Percentiles rank a stretch among this genome's conserved stretches.
These are phyloP conservation scores for Obelidium mucronatum DNA, from an alignment of 192 early-diverging fungal species.

Conservation along the genomic window DNA sequence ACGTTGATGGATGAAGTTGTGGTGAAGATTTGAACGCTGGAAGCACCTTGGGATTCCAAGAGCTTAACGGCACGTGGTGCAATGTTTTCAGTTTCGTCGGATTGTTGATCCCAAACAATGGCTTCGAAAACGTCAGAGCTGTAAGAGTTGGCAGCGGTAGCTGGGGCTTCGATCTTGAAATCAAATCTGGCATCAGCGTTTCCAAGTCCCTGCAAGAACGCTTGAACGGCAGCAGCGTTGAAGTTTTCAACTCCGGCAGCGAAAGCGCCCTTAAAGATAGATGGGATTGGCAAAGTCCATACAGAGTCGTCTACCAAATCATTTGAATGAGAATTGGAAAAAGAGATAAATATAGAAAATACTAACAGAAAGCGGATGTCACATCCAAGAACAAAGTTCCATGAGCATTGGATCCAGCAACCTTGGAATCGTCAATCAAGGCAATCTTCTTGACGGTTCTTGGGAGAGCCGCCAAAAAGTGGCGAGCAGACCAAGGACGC, in stretches of 20 bases:
- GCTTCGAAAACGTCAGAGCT: slow-evolving; percentile 45
- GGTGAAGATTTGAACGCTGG: slow-evolving; percentile 49
- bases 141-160: neutral
- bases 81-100: slow-evolving; percentile 63
- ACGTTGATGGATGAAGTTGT: slow-evolving; percentile 63
- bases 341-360: neutral
- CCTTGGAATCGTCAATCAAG: slow-evolving; percentile 74
- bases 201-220: slow-evolving; percentile 44
- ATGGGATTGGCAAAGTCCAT: slow-evolving; percentile 52
- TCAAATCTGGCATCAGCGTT: slow-evolving; percentile 38
- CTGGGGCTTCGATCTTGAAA: slow-evolving; percentile 32
- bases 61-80: slow-evolving; percentile 39
- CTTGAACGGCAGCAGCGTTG: slow-evolving; percentile 42
- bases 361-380: slow-evolving; percentile 61
- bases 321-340: neutral
- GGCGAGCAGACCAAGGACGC: slow-evolving; percentile 83
- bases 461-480: slow-evolving; percentile 76
- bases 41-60: slow-evolving; percentile 44
- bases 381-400: slow-evolving; percentile 80
- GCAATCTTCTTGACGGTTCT: slow-evolving; percentile 67
- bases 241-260: slow-evolving; percentile 33
- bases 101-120: slow-evolving; percentile 68
- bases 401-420: slow-evolving; percentile 49
- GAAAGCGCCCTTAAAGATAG: slow-evolving; percentile 44
- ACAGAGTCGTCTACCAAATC: slow-evolving; percentile 41